Conservation (phyloP, 805 yeast genomes). For the Babjeviella inositovora region DNA sequence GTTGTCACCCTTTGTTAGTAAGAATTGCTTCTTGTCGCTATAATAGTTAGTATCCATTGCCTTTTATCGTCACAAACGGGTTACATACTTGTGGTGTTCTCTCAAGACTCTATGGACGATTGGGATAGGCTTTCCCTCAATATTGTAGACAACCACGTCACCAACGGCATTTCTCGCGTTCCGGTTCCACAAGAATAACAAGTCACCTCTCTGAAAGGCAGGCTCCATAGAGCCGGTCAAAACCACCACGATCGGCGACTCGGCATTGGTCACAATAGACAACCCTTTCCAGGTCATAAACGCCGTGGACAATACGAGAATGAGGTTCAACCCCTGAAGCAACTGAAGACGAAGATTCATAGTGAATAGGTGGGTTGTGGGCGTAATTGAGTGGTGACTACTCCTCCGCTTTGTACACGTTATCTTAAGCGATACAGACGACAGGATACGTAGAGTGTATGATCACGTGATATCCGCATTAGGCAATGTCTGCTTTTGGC, state of each 20-base stretch:
- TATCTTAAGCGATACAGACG: neutral
- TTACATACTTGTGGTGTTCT: slow-evolving; percentile 43
- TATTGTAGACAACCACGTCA: slow-evolving; percentile 86
- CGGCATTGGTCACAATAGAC: slow-evolving; percentile 60
- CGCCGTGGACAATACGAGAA: slow-evolving; percentile 75
- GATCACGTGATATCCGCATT: neutral
- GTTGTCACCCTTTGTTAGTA: slow-evolving; percentile 93
- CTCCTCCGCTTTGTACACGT: neutral
- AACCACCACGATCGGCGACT: slow-evolving; percentile 92
- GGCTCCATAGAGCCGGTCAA: slow-evolving; percentile 99
- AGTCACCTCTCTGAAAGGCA: slow-evolving; percentile 96
- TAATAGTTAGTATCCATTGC: slow-evolving; percentile 5
- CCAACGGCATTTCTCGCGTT: slow-evolving; percentile 57
- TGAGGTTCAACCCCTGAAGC: slow-evolving; percentile 52
- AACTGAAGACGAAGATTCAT: slow-evolving; percentile 50
- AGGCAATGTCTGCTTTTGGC: slow-evolving; percentile 6
- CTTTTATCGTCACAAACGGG: slow-evolving; percentile 8
- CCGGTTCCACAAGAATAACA: slow-evolving; percentile 83
- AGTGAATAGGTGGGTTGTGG: slow-evolving; percentile 1
- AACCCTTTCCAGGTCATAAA: slow-evolving; percentile 85
- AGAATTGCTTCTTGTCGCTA: slow-evolving; percentile 32
- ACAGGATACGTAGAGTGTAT: neutral
- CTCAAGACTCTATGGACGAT: slow-evolving; percentile 91
- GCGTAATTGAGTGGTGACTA: slow-evolving; percentile 3
- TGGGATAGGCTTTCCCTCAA: slow-evolving; percentile 70